These are phyloP conservation scores for Centella asiatica DNA, from an alignment of 129 eudicot species.

Conservation along the genomic window DNA sequence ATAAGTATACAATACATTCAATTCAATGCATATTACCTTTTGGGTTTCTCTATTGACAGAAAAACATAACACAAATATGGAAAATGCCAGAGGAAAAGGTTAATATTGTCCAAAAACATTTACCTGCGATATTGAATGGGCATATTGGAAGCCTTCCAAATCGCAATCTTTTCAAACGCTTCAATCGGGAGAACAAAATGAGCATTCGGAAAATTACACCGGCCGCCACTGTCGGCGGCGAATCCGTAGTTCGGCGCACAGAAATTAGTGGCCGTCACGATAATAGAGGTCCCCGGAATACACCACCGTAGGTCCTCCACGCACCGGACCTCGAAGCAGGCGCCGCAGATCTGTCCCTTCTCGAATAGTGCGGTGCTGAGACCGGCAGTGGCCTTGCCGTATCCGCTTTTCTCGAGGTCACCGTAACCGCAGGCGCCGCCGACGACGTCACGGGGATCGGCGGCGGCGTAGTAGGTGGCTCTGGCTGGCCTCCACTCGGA, in stretches of 20 bases:
- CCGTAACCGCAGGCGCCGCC: constrained; percentile 98
- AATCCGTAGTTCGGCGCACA: constrained; percentile 90
- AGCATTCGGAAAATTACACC: constrained; percentile 72
- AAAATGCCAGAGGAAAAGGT: too few relatives aligned
- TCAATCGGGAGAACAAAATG: constrained; percentile 93
- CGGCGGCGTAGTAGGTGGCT: constrained; percentile 87
- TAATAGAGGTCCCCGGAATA: constrained; percentile 86
- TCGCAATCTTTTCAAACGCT: constrained; percentile 86
- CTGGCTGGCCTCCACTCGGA: constrained; percentile 76
- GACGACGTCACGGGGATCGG: constrained; percentile 70
- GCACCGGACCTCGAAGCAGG: constrained; percentile 70
- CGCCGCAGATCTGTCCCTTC: constrained; percentile 94
- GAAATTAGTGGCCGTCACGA: constrained; percentile 89
- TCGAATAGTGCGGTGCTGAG: constrained; percentile 60
- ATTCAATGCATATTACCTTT: too few relatives aligned
- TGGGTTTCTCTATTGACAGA: too few relatives aligned
- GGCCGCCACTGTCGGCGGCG: constrained; percentile 74
- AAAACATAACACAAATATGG: too few relatives aligned
- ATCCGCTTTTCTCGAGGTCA: constrained; percentile 54
- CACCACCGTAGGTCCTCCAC: constrained; percentile 88
- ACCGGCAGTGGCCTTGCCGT: constrained; percentile 86
- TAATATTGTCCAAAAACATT: too few relatives aligned
- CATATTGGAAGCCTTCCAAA: constrained; percentile 97
- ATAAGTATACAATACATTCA: too few relatives aligned
- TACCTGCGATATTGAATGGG: constrained; percentile 88